phyloP scores from a whole-genome alignment of 495 filamentous ascomycete species.

The Xylaria sp. region DNA sequence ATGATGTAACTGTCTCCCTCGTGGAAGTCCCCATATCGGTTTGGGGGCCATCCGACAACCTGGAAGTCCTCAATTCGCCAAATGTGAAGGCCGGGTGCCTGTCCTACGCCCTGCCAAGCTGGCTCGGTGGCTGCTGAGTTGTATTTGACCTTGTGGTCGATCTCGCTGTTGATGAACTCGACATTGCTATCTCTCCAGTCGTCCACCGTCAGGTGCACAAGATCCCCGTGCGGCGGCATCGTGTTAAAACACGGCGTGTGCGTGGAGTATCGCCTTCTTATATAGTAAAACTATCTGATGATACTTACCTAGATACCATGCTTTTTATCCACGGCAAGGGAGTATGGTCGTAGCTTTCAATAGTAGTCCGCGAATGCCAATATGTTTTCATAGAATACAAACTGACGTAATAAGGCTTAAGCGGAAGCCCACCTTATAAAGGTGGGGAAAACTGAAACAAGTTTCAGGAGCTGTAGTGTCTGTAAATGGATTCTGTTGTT shows the following conservation, averaged over 20 bases:
- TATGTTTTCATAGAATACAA: neutral
- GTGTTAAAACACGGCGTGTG: neutral
- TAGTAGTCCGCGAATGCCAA: neutral
- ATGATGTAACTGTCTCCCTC: conserved; percentile 71
- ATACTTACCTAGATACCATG: neutral
- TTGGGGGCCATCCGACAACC: conserved; percentile 63
- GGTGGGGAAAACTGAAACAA: conserved; percentile 18
- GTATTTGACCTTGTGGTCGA: conserved; percentile 70
- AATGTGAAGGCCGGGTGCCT: conserved; percentile 57
- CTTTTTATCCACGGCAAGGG: neutral
- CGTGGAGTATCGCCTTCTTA: neutral
- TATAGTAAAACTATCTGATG: too few species aligned
- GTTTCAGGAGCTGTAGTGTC: too few species aligned
- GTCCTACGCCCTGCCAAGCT: conserved; percentile 65
- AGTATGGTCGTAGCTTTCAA: neutral
- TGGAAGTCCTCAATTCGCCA: conserved; percentile 70
- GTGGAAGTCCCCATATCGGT: conserved; percentile 62
- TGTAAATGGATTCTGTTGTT: too few species aligned
- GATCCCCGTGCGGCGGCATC: conserved; percentile 63
- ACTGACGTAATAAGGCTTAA: neutral
- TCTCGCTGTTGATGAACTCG: conserved; percentile 62
- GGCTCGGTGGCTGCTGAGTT: conserved; percentile 65
- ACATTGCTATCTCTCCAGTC: conserved; percentile 70
- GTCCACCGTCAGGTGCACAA: conserved; percentile 65
- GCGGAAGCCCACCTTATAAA: neutral